These are phyloP conservation scores for Hevea brasiliensis DNA, from an alignment of 345 rosid genomes.

Conservation along the genomic window DNA sequence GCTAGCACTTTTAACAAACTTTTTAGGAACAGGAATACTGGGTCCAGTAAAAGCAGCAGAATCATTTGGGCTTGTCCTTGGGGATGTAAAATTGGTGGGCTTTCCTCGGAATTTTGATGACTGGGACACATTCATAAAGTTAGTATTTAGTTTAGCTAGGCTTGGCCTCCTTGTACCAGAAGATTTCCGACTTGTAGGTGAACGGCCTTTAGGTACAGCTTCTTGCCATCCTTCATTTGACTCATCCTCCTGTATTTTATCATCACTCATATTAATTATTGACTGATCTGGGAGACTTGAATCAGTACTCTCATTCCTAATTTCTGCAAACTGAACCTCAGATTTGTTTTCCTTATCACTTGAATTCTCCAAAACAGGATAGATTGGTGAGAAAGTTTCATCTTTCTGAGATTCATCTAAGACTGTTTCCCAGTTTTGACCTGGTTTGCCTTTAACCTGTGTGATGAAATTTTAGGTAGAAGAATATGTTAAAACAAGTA, in stretches of 20 bases:
- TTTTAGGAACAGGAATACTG: conserved; percentile 47
- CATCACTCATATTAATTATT: conserved; percentile 31
- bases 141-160: conserved; percentile 84
- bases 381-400: conserved; percentile 46
- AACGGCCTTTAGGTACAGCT: conserved; percentile 89
- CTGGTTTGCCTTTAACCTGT: conserved; percentile 75
- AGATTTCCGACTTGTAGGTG: conserved; percentile 65
- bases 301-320: conserved; percentile 51
- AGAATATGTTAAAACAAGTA: conserved; percentile 3
- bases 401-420: conserved; percentile 68
- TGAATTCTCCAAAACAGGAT: conserved; percentile 49
- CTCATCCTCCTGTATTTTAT: conserved; percentile 45
- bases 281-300: conserved; percentile 43
- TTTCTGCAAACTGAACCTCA: conserved; percentile 51
- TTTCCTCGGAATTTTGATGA: conserved; percentile 71
- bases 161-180: conserved; percentile 71
- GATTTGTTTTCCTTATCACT: conserved; percentile 81
- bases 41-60: conserved; percentile 45
- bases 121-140: conserved; percentile 65
- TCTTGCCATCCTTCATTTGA: conserved; percentile 99
- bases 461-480: conserved; percentile 19
- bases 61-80: conserved; percentile 51
- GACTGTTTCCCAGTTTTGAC: conserved; percentile 60
- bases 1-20: conserved; percentile 68
- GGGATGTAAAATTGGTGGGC: conserved; percentile 58